Evolutionary conservation across 345 rosid genomes (phyloP), one percentile per base, ranked within the genome.

Genomic region (Murraya koenigii): DNA sequence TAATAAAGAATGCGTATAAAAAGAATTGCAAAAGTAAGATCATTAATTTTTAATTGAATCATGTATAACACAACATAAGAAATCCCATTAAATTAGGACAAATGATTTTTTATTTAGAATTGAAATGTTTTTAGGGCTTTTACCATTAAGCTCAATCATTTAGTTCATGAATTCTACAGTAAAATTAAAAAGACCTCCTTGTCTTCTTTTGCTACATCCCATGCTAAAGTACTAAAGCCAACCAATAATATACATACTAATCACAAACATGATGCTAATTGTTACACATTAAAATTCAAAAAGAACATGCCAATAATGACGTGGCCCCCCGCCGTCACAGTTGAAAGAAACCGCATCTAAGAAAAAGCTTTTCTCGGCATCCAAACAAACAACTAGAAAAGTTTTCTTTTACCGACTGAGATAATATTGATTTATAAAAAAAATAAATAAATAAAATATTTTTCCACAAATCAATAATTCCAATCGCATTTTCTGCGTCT

Each of bases 231-330:
- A 23, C 17, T 33, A 35, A 30, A 32, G 49, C 75, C 59, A 69
- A 74, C 76, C 69, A 70, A 69, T 69, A 60, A 79, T 76, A 60
- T 78, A 67, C 75, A 74, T 69, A 71, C 28, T 70, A 83, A 62
- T 20, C 36, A 78, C 83, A 80, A 52, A 79, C 54, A 55, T 63
- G 30, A 41, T 28, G 52, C 74, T 26, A 58, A 39, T 28, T 56
- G 41, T 28, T 59, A 60, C 6, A 15, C 69, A 65, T 30, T 39
- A 71, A 66, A 79, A 82, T 19, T 75, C 35, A 74, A 82, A 80
- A 79, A 82, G 62, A 69, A 80, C 65, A 72, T 26, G 73, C 66
- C 79, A 80, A 82, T 77, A 78, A 83, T 85, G 81, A 67, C n/a
- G 76, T 74, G 85, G 80, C 72, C 76, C 79, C 33, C 41, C 13